These are phyloP conservation scores for Knoxdaviesia capensis DNA, from an alignment of 2,329 filamentous ascomycete species.

Conservation along the genomic window DNA sequence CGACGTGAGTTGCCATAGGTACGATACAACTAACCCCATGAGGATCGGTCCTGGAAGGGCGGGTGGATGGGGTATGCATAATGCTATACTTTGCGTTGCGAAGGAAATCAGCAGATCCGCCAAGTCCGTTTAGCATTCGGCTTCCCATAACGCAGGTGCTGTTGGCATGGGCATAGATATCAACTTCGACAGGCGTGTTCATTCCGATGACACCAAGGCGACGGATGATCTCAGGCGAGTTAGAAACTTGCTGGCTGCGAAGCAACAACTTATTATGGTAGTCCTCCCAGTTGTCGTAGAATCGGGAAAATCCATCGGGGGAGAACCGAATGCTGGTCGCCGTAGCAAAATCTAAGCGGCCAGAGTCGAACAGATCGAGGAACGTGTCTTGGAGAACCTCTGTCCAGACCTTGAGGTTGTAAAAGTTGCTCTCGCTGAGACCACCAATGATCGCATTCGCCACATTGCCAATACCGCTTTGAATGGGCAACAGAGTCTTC, in stretches of 20 bases:
- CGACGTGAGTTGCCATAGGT: slow-evolving; percentile 83
- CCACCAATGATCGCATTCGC: slow-evolving; percentile 82
- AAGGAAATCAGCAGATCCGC: slow-evolving; percentile 66
- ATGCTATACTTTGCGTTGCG: slow-evolving; percentile 66
- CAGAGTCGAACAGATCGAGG: slow-evolving; percentile 79
- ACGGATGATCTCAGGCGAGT: slow-evolving; percentile 79
- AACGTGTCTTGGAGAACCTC: slow-evolving; percentile 87
- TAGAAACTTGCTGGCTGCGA: slow-evolving; percentile 72
- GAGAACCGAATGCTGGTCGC: slow-evolving; percentile 83
- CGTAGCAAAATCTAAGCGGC: slow-evolving; percentile 73
- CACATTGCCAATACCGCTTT: slow-evolving; percentile 84
- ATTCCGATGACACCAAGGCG: slow-evolving; percentile 77
- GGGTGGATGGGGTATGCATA: slow-evolving; percentile 77
- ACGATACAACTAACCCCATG: slow-evolving; percentile 72
- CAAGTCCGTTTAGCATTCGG: slow-evolving; percentile 73
- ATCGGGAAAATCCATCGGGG: slow-evolving; percentile 75
- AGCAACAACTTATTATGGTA: slow-evolving; percentile 71
- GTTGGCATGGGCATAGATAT: slow-evolving; percentile 90
- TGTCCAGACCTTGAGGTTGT: slow-evolving; percentile 80
- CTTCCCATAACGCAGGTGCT: slow-evolving; percentile 75
- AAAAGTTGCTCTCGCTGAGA: slow-evolving; percentile 62
- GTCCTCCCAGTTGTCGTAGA: slow-evolving; percentile 67
- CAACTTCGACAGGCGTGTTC: slow-evolving; percentile 88
- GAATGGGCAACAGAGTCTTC: slow-evolving; percentile 55
- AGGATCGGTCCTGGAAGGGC: slow-evolving; percentile 66